phyloP scores from a whole-genome alignment of 768 basidiomycete species.

The Lentinula guzmanii region DNA sequence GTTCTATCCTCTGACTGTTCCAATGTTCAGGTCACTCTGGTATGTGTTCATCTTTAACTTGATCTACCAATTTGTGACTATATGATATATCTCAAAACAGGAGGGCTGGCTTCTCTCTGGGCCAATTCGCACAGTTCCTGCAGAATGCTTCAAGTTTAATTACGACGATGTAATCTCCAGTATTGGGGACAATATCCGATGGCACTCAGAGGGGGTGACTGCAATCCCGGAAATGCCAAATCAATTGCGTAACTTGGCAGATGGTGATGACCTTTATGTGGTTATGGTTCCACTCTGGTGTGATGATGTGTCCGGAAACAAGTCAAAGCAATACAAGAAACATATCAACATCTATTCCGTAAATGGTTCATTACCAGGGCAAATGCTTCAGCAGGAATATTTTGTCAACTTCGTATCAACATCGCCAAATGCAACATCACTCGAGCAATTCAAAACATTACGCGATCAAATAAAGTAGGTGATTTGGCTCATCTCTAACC shows the following conservation, averaged over 20 bases:
- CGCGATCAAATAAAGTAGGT: conserved; percentile 24
- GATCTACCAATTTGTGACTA: too few species aligned
- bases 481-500: too few species aligned
- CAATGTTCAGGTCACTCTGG: too few species aligned
- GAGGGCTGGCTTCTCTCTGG: too few species aligned
- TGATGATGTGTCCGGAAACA: conserved; percentile 40
- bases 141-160: too few species aligned
- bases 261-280: conserved; percentile 23
- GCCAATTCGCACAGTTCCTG: too few species aligned
- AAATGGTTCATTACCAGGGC: conserved; percentile 28
- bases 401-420: conserved; percentile 34
- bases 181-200: too few species aligned
- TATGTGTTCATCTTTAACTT: too few species aligned
- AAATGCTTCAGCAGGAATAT: conserved; percentile 28
- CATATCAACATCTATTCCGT: conserved; percentile 36
- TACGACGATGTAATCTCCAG: too few species aligned
- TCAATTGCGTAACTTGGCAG: conserved; percentile 21
- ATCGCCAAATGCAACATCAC: conserved; percentile 27
- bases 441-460: conserved; percentile 29
- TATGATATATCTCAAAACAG: too few species aligned
- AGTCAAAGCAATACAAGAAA: conserved; percentile 39
- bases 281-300: conserved; percentile 26
- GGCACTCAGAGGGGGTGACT: too few species aligned
- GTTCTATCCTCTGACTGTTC: too few species aligned
- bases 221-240: conserved; percentile 24